A percentile compares a stretch with the other conserved stretches of the same genome.
These are phyloP conservation scores for Aureobasidium uvarum DNA, from an alignment of 2,329 filamentous ascomycete species.

Conservation along the genomic window DNA sequence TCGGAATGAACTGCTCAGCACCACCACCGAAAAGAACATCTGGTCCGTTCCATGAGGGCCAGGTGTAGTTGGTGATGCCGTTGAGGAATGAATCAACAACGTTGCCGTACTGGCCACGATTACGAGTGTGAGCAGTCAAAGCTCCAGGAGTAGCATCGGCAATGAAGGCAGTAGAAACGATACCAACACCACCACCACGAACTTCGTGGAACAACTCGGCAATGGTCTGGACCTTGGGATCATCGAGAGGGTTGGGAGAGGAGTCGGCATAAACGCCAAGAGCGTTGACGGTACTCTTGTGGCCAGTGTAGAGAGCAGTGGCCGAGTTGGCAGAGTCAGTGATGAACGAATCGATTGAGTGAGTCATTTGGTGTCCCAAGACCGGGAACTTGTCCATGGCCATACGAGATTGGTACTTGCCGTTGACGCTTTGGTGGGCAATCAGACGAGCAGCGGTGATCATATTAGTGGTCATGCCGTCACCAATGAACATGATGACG, in stretches of 20 bases:
- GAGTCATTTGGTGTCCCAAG: constrained; percentile 85
- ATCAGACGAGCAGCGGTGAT: constrained; percentile 77
- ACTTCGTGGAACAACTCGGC: constrained; percentile 73
- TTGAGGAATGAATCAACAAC: constrained; percentile 75
- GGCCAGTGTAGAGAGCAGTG: constrained; percentile 75
- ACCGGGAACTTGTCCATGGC: constrained; percentile 74
- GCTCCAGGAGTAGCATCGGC: constrained; percentile 81
- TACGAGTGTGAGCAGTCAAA: constrained; percentile 68
- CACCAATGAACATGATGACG: constrained; percentile 79
- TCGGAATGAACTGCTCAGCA: constrained; percentile 70
- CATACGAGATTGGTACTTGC: constrained; percentile 74
- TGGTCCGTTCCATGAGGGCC: constrained; percentile 70
- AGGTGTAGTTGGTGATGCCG: constrained; percentile 75
- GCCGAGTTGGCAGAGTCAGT: constrained; percentile 85
- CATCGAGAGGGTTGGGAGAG: constrained; percentile 69
- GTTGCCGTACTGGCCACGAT: constrained; percentile 65
- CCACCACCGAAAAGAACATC: constrained; percentile 82
- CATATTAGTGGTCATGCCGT: constrained; percentile 69
- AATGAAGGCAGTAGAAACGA: constrained; percentile 75
- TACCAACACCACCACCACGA: constrained; percentile 58
- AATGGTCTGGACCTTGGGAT: constrained; percentile 83
- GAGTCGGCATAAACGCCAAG: constrained; percentile 80
- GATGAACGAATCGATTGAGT: constrained; percentile 81
- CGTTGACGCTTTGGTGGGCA: constrained; percentile 78
- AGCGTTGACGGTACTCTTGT: constrained; percentile 80